A percentile compares a stretch with the other conserved stretches of the same genome.
phyloP scores from a whole-genome alignment of 495 filamentous ascomycete species.

The Tuber aestivum region DNA sequence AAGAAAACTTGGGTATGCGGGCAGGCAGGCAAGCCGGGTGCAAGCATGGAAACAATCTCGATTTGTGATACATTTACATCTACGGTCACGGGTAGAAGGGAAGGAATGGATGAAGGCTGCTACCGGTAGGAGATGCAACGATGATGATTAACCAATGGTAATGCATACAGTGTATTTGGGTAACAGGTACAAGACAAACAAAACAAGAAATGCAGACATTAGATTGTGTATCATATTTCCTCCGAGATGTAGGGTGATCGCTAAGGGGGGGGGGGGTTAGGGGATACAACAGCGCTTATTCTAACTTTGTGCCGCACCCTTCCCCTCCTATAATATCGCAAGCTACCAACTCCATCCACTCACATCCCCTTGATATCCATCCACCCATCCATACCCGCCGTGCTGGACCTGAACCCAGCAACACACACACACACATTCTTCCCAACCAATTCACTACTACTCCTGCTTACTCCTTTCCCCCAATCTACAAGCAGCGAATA shows the following conservation, averaged over 20 bases:
- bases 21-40: background rate
- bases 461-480: slow-evolving; percentile 29
- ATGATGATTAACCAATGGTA: background rate
- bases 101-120: background rate
- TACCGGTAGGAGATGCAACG: background rate
- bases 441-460: background rate
- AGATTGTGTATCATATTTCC: background rate
- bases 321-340: background rate
- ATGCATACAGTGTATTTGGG: too few relatives aligned
- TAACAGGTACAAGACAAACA: too few relatives aligned
- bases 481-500: slow-evolving; percentile 32
- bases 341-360: background rate
- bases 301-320: background rate
- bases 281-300: background rate
- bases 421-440: background rate
- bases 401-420: background rate
- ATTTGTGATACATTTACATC: background rate
- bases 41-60: background rate
- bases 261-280: background rate
- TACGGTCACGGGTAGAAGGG: background rate
- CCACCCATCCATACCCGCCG: background rate
- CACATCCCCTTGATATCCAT: background rate
- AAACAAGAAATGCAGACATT: background rate
- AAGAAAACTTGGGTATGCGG: background rate
- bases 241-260: background rate